phyloP scores from a whole-genome alignment of 2,329 filamentous ascomycete species.

The Penicillium fuscoglaucum region DNA sequence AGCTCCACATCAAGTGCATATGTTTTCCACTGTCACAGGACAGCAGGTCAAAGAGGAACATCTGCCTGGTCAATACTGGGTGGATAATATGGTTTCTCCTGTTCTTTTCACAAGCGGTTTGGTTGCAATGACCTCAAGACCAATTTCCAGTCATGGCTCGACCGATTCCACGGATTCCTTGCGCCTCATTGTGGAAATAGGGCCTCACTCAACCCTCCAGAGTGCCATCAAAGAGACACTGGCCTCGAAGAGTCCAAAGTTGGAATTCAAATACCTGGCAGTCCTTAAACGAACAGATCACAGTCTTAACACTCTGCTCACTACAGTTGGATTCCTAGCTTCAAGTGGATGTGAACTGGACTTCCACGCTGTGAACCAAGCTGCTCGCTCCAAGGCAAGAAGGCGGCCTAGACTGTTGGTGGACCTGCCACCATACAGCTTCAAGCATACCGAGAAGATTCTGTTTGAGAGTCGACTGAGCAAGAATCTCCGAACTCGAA shows the following conservation, averaged over 20 bases:
- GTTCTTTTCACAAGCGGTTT: conserved; percentile 31
- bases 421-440: conserved; percentile 31
- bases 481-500: conserved; percentile 28
- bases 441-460: conserved; percentile 29
- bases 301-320: conserved; percentile 20
- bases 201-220: conserved; percentile 34
- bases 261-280: conserved; percentile 24
- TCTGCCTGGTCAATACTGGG: conserved; percentile 31
- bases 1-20: conserved; percentile 18
- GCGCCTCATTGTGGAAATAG: conserved; percentile 33
- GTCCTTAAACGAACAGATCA: conserved; percentile 28
- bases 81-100: conserved; percentile 34
- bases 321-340: conserved; percentile 23
- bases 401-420: conserved; percentile 20
- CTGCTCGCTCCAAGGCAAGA: not conserved
- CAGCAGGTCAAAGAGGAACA: conserved; percentile 15
- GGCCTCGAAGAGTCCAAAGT: not conserved
- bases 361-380: conserved; percentile 28
- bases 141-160: not conserved
- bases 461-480: conserved; percentile 32
- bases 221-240: conserved; percentile 32
- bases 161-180: not conserved
- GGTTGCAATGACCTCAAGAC: conserved; percentile 11
- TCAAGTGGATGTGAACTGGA: conserved; percentile 24
- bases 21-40: conserved; percentile 30